Conservation (phyloP, 2,329 filamentous ascomycete species). For the Colletotrichum theobromicola region DNA sequence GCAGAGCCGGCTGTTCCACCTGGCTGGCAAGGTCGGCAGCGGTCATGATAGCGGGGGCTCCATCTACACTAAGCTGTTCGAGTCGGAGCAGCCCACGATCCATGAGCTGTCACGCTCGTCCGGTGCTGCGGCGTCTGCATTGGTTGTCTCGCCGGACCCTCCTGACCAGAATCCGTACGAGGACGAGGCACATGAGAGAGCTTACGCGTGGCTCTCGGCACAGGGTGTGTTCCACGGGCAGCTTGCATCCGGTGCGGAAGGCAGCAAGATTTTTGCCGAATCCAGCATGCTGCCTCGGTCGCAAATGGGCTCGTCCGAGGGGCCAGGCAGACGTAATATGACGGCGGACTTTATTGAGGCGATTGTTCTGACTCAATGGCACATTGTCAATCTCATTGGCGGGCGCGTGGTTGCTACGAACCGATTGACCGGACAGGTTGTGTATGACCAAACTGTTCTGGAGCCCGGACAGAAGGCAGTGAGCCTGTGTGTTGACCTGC, state of each 20-base stretch:
- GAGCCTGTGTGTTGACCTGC: conserved; percentile 86
- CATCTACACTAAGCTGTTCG: conserved; percentile 87
- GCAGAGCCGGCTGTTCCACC: conserved; percentile 77
- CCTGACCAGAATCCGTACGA: conserved; percentile 60
- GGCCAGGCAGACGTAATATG: conserved; percentile 62
- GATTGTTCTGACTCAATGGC: conserved; percentile 90
- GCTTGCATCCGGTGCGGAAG: conserved; percentile 70
- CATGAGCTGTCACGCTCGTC: conserved; percentile 73
- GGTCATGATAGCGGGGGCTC: conserved; percentile 82
- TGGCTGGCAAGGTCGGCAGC: conserved; percentile 77
- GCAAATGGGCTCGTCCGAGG: conserved; percentile 54
- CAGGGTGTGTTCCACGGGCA: conserved; percentile 90
- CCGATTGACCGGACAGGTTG: conserved; percentile 80
- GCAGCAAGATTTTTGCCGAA: conserved; percentile 76
- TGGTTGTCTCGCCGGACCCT: conserved; percentile 80
- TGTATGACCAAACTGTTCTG: conserved; percentile 88
- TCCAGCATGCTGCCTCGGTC: conserved; percentile 79
- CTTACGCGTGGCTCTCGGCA: conserved; percentile 89
- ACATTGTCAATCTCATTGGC: conserved; percentile 84
- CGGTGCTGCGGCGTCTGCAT: conserved; percentile 63
- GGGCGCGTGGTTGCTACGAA: conserved; percentile 86
- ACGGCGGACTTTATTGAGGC: conserved; percentile 77
- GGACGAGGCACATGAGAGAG: conserved; percentile 67
- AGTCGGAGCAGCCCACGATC: conserved; percentile 79
- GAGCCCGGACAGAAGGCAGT: conserved; percentile 79